These are phyloP conservation scores for Metschnikowia lochheadii DNA, from an alignment of 805 yeast species.

Conservation along the genomic window DNA sequence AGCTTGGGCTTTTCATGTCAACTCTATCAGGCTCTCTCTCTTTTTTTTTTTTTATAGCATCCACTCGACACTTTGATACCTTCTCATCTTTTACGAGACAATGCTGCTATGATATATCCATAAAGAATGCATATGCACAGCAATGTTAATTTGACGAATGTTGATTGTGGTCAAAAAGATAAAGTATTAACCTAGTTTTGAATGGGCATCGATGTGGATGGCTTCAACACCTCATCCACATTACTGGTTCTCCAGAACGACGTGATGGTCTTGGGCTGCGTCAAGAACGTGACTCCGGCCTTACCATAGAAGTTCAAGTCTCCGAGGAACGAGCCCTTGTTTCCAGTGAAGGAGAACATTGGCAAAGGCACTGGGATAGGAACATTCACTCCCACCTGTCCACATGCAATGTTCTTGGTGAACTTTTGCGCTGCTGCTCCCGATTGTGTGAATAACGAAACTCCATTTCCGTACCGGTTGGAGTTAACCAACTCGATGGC, in stretches of 20 bases:
- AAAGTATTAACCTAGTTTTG: conserved; percentile 29
- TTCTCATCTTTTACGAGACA: no score
- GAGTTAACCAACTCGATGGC: conserved; percentile 61
- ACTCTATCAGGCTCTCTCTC: no score
- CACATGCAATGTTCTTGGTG: conserved; percentile 63
- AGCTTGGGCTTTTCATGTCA: no score
- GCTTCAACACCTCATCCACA: conserved; percentile 43
- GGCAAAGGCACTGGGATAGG: conserved; percentile 82
- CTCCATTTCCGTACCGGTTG: conserved; percentile 64
- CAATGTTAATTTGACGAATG: no score
- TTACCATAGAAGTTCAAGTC: conserved; percentile 78
- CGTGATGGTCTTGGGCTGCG: conserved; percentile 74
- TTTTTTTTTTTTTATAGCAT: no score
- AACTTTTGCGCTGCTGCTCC: conserved; percentile 71
- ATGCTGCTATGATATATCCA: no score
- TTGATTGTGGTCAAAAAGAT: no score
- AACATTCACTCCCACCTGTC: conserved; percentile 74
- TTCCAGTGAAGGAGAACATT: conserved; percentile 77
- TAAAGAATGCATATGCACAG: no score
- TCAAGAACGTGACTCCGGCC: conserved; percentile 67
- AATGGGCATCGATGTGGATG: conserved; percentile 66
- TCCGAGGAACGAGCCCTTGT: conserved; percentile 70
- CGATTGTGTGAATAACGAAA: conserved; percentile 62
- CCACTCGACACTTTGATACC: no score
- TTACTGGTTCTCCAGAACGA: conserved; percentile 58